Percentiles rank a stretch among this genome's conserved stretches.
These are phyloP conservation scores for Geosmithia morbida DNA, from an alignment of 2,329 filamentous ascomycete species.

Conservation along the genomic window DNA sequence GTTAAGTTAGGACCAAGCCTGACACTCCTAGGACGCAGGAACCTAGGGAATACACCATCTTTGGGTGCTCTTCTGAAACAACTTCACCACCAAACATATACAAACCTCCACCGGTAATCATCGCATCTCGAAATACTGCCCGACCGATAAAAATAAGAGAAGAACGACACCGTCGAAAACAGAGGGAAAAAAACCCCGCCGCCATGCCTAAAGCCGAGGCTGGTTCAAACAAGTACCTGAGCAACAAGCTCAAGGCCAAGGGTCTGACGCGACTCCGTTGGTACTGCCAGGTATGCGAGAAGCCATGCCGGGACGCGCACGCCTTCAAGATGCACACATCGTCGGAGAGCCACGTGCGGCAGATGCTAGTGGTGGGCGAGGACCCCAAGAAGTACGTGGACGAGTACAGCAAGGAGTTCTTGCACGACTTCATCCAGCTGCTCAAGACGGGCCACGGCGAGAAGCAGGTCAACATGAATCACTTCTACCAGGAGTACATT, in stretches of 20 bases:
- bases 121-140: background rate
- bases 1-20: no score
- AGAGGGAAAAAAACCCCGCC: constrained; percentile 8
- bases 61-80: no score
- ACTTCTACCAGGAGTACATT: constrained; percentile 93
- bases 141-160: background rate
- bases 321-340: constrained; percentile 83
- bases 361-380: constrained; percentile 76
- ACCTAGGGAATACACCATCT: no score
- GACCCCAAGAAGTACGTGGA: constrained; percentile 75
- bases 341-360: constrained; percentile 75
- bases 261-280: constrained; percentile 69
- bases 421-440: constrained; percentile 62
- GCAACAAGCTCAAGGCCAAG: constrained; percentile 80
- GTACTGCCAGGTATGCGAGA: constrained; percentile 76
- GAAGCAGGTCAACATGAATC: constrained; percentile 78
- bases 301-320: constrained; percentile 57
- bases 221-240: constrained; percentile 78
- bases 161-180: background rate
- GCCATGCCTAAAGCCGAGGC: constrained; percentile 87
- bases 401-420: constrained; percentile 69
- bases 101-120: no score
- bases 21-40: no score
- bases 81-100: background rate
- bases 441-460: constrained; percentile 78